Conservation (phyloP, 2,329 filamentous ascomycete species). For the Fusarium citri region DNA sequence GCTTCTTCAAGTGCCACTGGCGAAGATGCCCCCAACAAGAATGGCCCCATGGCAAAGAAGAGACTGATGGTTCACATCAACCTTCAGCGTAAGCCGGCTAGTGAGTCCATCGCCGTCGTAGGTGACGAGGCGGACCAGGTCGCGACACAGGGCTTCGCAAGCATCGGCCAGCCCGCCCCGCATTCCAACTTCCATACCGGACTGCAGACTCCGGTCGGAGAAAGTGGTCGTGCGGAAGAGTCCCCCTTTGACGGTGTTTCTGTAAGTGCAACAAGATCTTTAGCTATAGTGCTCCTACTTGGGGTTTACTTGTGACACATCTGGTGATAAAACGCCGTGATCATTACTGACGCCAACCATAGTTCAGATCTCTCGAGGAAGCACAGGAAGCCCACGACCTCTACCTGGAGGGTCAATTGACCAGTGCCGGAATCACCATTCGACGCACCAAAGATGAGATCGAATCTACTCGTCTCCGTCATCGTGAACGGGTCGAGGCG, state of each 20-base stretch:
- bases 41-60: not conserved
- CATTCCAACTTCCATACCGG: not conserved
- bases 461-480: not conserved
- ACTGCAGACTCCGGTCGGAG: not conserved
- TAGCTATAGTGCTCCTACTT: accelerated
- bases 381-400: not conserved
- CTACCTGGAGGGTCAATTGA: not conserved
- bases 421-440: not conserved
- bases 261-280: not conserved
- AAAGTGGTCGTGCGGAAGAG: not conserved
- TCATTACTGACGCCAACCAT: not conserved
- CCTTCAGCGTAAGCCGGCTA: not conserved
- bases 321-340: no score
- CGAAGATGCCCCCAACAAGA: not conserved
- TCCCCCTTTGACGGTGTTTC: not conserved
- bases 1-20: not conserved
- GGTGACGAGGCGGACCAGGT: not conserved
- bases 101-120: not conserved
- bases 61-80: slow-evolving; percentile 3
- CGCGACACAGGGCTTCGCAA: not conserved
- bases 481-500: not conserved
- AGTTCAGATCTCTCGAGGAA: not conserved
- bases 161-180: not conserved
- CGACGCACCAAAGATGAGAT: not conserved
- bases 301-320: no score